phyloP scores from a whole-genome alignment of 148 eudicot species.

The Arbutus unedo region DNA sequence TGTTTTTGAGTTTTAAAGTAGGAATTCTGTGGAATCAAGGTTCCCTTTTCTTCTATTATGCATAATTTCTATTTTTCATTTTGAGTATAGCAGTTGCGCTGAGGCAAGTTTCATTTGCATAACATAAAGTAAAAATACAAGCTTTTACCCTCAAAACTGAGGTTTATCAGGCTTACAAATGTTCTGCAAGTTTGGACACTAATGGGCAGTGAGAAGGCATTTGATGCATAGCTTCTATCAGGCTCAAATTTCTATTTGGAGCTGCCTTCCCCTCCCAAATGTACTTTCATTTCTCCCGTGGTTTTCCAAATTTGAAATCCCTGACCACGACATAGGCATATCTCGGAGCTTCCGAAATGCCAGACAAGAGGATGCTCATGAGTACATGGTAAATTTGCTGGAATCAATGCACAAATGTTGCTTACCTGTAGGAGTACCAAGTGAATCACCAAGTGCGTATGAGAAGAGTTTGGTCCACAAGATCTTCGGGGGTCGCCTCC shows the following conservation, averaged over 20 bases:
- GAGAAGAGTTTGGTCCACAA: constrained; percentile 89
- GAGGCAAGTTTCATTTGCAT: too few species aligned
- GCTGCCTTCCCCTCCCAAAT: not conserved
- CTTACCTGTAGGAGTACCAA: constrained; percentile 83
- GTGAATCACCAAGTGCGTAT: constrained; percentile 88
- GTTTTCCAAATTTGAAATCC: constrained; percentile 29
- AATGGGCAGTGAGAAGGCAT: not conserved
- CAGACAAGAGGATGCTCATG: constrained; percentile 98
- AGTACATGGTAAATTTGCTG: constrained; percentile 89
- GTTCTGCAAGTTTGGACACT: not conserved
- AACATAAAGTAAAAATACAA: too few species aligned
- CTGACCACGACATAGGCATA: constrained; percentile 66
- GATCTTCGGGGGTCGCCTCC: constrained; percentile 89
- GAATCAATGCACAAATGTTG: constrained; percentile 96
- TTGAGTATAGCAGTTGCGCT: not conserved
- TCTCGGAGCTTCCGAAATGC: constrained; percentile 74
- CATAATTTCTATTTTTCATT: not conserved
- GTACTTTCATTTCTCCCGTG: not conserved
- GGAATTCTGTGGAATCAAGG: not conserved
- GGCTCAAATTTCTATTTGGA: not conserved
- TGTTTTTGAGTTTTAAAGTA: not conserved
- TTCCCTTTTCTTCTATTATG: not conserved
- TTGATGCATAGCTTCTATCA: constrained; percentile 2
- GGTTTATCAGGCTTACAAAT: not conserved
- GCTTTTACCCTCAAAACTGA: not conserved